Evolutionary conservation across 495 filamentous ascomycete genomes (phyloP).

Genomic region (Trichodelitschia bisporula): DNA sequence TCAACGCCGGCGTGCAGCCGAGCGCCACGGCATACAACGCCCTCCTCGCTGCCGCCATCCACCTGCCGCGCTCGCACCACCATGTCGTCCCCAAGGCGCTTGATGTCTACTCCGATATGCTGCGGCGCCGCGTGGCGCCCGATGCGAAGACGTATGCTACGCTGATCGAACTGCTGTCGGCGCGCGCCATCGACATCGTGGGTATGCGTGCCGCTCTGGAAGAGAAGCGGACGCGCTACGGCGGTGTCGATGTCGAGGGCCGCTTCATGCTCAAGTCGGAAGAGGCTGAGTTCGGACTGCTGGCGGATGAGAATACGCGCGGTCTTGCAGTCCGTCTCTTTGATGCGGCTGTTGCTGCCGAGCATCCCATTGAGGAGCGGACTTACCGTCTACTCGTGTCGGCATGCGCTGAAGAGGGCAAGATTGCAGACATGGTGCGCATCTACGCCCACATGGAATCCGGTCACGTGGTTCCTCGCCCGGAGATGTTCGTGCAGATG

Average conservation of each 20-base stretch:
- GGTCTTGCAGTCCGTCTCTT: conserved; percentile 67
- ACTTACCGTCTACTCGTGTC: conserved; percentile 61
- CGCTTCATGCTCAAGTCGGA: conserved; percentile 79
- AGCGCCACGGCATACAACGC: conserved; percentile 74
- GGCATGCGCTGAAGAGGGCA: conserved; percentile 58
- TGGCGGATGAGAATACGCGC: conserved; percentile 68
- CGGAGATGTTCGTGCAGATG: conserved; percentile 71
- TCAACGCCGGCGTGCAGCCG: conserved; percentile 51
- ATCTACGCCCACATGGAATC: conserved; percentile 78
- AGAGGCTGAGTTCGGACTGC: conserved; percentile 56
- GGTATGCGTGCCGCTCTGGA: conserved; percentile 45
- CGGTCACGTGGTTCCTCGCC: conserved; percentile 41
- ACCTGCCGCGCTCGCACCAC: conserved; percentile 42
- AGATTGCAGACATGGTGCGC: conserved; percentile 65
- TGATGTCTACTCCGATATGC: conserved; percentile 91
- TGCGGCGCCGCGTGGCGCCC: conserved; percentile 56
- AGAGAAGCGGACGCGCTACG: conserved; percentile 51
- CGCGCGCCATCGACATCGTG: conserved; percentile 47
- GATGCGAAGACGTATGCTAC: conserved; percentile 70
- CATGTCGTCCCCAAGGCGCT: conserved; percentile 73
- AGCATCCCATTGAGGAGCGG: conserved; percentile 34
- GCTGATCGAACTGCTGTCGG: conserved; percentile 55
- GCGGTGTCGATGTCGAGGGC: conserved; percentile 63
- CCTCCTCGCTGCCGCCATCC: conserved; percentile 56
- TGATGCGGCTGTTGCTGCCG: conserved; percentile 34